Evolutionary conservation across 2,329 filamentous ascomycete genomes (phyloP), one percentile per base, ranked within the genome.

Genomic region (Penicillium nordicum): DNA sequence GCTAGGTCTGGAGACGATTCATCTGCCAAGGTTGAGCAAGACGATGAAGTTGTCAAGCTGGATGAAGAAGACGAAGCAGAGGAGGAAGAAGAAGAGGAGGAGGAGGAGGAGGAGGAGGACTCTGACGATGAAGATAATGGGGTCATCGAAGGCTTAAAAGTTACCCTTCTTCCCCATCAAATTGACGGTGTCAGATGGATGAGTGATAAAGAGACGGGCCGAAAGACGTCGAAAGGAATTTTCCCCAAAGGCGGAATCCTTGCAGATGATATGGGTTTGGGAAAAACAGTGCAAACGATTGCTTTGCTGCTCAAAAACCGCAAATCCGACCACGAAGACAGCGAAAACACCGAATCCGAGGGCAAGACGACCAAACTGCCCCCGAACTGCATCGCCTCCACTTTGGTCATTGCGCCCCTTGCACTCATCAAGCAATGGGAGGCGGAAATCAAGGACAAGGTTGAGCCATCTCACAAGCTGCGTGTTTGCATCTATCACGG

Each of bases 351-450:
- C 7, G 84, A 71, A 32, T 70, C 73, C 57, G 67, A 70, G 50
- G 63, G 69, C 45, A 63, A 70, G 34, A 70, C 87, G n/a, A 77
- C 88, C 69, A 89, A 87, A 71, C 79, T 88, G n/a, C 84, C 86
- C 18, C 81, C 84, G 7, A 80, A 82, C 8, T 78, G 92, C 25
- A 85, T 88, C 64, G 92, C 89, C 70, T 86, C 87, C 10, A 99
- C 94, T 0, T 80, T 99, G 11, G 92, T 99, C 8, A 90, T 99
- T 50, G 94, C 94, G 1, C 94, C 94, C 0, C 78, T 99, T 30
- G 93, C 94, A 7, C 80, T 99, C 43, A 97, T 99, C 76, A 89
- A 94, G 65, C 94, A 99, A 73, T 99, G 94, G 94, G 94, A 99
- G 75, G 80, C 87, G 1, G 94, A 99, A 73, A 91, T 99, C 69